These are phyloP conservation scores for Phytophthora vignae DNA, from an alignment of 352 stramenopile genomes.

Conservation along the genomic window DNA sequence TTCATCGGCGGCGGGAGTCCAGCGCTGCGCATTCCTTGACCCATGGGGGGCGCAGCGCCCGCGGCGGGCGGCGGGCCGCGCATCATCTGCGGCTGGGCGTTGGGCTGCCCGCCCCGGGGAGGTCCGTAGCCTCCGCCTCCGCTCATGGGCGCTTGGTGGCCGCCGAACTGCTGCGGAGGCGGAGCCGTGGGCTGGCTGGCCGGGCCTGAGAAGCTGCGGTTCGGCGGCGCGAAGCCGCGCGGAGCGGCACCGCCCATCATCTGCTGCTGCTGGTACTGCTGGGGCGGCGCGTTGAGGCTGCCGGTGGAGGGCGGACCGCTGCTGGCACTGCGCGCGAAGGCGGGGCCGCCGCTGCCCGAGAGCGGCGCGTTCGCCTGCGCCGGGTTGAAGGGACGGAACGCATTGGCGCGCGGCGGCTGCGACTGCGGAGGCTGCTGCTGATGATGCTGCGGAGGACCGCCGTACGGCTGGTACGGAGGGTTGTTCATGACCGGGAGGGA, in stretches of 20 bases:
- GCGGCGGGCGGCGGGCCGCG: conserved; percentile 25
- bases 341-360: conserved; percentile 36
- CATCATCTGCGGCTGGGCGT: conserved; percentile 31
- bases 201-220: conserved; percentile 40
- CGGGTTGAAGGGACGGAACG: conserved; percentile 79
- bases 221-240: conserved; percentile 37
- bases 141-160: conserved; percentile 43
- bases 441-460: conserved; percentile 46
- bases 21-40: conserved; percentile 30
- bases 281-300: conserved; percentile 25
- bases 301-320: conserved; percentile 31
- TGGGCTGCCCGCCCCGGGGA: conserved; percentile 20
- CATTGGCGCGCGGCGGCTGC: conserved; percentile 43
- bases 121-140: conserved; percentile 30
- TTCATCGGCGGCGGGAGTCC: conserved; percentile 25
- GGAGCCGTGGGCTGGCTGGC: conserved; percentile 41
- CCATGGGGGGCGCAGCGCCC: conserved; percentile 29
- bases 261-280: conserved; percentile 18
- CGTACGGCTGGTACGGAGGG: conserved; percentile 68
- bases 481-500: conserved; percentile 39
- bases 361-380: conserved; percentile 50
- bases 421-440: conserved; percentile 29
- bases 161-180: conserved; percentile 32
- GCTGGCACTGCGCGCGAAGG: conserved; percentile 30
- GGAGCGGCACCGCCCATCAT: conserved; percentile 16